These are phyloP conservation scores for Vanilla planifolia DNA, from an alignment of 106 monocot species.

Conservation along the genomic window DNA sequence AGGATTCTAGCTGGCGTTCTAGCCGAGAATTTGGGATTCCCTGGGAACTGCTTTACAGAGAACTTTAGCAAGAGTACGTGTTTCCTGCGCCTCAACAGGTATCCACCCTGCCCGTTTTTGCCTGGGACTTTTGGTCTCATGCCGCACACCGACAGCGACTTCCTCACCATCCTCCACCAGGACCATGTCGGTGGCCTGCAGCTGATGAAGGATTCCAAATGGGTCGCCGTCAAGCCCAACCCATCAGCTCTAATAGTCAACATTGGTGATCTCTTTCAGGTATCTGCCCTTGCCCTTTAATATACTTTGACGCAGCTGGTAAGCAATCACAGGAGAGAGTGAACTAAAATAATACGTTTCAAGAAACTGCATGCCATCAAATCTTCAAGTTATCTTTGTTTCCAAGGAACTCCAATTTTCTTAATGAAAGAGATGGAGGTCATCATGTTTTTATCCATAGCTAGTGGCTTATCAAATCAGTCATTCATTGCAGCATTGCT, in stretches of 20 bases:
- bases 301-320: too few species aligned
- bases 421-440: too few species aligned
- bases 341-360: too few species aligned
- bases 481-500: too few species aligned
- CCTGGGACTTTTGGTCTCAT: constrained; percentile 42
- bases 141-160: constrained; percentile 82
- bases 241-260: constrained; percentile 58
- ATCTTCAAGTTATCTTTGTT: too few species aligned
- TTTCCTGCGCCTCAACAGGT: constrained; percentile 56
- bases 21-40: constrained; percentile 37
- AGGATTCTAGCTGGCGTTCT: constrained; percentile 28
- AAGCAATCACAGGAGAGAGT: too few species aligned
- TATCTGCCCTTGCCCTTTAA: not conserved
- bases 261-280: constrained; percentile 81
- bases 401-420: too few species aligned
- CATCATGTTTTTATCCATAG: too few species aligned
- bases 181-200: constrained; percentile 66
- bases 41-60: constrained; percentile 10
- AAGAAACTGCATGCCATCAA: too few species aligned
- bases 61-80: constrained; percentile 45
- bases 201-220: constrained; percentile 57
- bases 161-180: constrained; percentile 63
- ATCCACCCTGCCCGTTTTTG: constrained; percentile 51
- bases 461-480: too few species aligned
- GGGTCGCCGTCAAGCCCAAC: constrained; percentile 58